Conservation (phyloP, 768 basidiomycete species). For the Strobilomyces dryophilus region DNA sequence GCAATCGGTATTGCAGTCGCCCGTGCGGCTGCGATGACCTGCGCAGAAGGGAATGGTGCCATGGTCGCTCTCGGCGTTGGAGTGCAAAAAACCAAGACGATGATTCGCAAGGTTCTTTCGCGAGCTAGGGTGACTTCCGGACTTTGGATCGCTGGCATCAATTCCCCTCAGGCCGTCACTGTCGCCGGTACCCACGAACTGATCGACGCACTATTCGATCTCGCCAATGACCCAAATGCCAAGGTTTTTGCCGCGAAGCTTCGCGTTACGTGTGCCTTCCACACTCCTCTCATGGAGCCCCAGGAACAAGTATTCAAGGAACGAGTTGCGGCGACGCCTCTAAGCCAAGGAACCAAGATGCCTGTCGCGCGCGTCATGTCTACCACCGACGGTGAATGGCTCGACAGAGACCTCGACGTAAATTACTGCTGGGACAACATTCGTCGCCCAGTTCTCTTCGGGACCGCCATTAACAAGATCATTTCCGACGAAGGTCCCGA, state of each 20-base stretch:
- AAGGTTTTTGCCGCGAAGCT: conserved; percentile 28
- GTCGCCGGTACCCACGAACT: conserved; percentile 30
- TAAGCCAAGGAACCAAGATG: conserved; percentile 17
- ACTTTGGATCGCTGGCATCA: conserved; percentile 35
- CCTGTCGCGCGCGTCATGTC: conserved; percentile 31
- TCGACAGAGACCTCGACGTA: conserved; percentile 26
- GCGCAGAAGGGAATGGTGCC: conserved; percentile 32
- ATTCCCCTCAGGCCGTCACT: conserved; percentile 35
- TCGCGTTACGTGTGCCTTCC: conserved; percentile 32
- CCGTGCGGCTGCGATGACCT: conserved; percentile 34
- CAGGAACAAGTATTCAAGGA: conserved; percentile 32
- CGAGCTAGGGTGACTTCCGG: conserved; percentile 22
- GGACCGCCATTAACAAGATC: conserved; percentile 30
- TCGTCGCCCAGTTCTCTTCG: conserved; percentile 33
- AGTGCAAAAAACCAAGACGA: conserved; percentile 28
- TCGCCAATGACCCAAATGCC: conserved; percentile 25
- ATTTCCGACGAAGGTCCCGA: conserved; percentile 27
- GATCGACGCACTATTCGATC: conserved; percentile 28
- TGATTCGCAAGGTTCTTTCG: conserved; percentile 32
- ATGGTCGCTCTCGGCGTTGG: conserved; percentile 36
- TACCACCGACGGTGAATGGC: conserved; percentile 32
- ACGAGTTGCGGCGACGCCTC: conserved; percentile 14
- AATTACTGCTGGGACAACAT: conserved; percentile 36
- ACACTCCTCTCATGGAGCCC: conserved; percentile 33
- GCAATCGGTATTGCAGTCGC: conserved; percentile 33